Base-by-base conservation (phyloP, 208 protist species). In the Wallacemonas sp. region DNA sequence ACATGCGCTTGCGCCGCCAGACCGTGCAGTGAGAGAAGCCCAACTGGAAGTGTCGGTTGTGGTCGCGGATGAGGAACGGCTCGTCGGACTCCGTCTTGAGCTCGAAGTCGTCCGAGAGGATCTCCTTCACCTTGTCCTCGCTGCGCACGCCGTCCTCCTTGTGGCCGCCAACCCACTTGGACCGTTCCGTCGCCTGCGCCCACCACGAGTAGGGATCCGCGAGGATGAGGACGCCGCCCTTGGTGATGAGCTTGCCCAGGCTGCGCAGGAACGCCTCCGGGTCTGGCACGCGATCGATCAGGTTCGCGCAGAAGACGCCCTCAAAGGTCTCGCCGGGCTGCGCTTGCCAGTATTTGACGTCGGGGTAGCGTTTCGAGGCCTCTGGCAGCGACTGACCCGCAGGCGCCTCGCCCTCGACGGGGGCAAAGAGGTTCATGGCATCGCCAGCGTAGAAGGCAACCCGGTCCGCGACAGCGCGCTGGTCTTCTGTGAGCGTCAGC, bases 11-110 rank as follows among this genome's bases (percentile, higher is more conserved):
- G 38, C 77, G 70, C 61, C 65, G 58, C 87, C 85, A 96, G 23
- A 95, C 81, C 0, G 80, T 93, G 70, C 85, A 94, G 76, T 97
- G 85, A 0, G 85, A 78, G 34, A 96, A 83, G 24, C 85, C 88
- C 39, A 92, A 77, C 61, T 97, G 93, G 70, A 94, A 94, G 44
- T 94, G 94, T 6, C 91, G 77, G 24, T 83, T 61, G 61, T 93
- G 88, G 30, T 96, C 85, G 19, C 93, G 86, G 64, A 97, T 96
- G 23, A 97, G 69, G 61, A 97, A 97, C 17, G 77, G 77, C 77
- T 93, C 85, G 56, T 97, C 89, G 5, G 60, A 73, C 41, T 88
- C 81, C 27, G 32, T 70, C n/a, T 92, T 74, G 2, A 95, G 68
- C 21, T 95, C 87, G 70, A 96, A 90, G 26, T 89, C 55, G 2